Base-by-base conservation (phyloP, 2,329 filamentous ascomycete species). In the Claviceps monticola region DNA sequence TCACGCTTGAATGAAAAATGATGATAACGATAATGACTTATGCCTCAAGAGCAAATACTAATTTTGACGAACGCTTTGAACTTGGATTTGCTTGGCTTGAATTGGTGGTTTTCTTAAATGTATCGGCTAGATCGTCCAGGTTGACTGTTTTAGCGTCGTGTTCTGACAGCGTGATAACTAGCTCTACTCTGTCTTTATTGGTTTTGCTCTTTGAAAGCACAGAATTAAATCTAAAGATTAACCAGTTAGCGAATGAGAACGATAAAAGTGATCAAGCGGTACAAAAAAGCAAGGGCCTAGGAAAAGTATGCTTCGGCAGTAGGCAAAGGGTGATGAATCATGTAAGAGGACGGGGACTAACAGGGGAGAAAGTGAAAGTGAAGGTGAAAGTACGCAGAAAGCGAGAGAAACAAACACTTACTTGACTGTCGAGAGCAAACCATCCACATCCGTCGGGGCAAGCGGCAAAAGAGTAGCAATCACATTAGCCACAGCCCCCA, bases 401-500 rank as follows among this genome's bases (percentile, higher is more conserved):
- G 6, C n/a, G 2, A 48, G 14, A 14, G 8, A 14, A 46, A 26
- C 17, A 11, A 14, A 17, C 2, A 8, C 44, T 62, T 57, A 76
- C 74, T 59, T 68, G 47, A 78, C 59, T 16, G 58, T 59, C 5
- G 63, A 61, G 14, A 56, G 56, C 3, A 77, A 56, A 17, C 67
- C 60, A 0, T 62, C 57, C n/a, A 60, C 56, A 2, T 58, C 62
- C 43, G 57, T 61, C 2, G 75, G 76, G 51, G 64, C 63, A 0
- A 66, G 62, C 0, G 74, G 71, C 36, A 71, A 63, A 1, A 78
- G 46, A 17, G 62, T 65, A 1, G 68, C 68, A 49, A 79, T 57
- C 4, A 72, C 60, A 13, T 65, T 64, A 4, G 74, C 72, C 34
- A 76, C 65, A 14, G 70, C 68, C 8, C 77, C 77, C 14, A 76